phyloP scores from a whole-genome alignment of 1,139 yeast genomes.

The Yarrowia galli region DNA sequence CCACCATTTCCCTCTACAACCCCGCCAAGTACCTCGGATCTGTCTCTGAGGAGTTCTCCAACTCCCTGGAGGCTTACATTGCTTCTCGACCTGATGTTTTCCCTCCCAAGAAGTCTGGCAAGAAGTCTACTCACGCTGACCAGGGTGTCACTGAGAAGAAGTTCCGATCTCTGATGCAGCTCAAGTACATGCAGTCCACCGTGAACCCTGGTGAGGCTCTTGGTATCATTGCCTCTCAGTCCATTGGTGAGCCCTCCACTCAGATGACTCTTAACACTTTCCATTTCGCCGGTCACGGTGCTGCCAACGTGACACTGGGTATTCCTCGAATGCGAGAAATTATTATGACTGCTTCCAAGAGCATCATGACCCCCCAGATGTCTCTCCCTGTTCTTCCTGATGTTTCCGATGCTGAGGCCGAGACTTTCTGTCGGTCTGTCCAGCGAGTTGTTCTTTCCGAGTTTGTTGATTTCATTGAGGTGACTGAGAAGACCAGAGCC shows the following conservation, averaged over 20 bases:
- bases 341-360: constrained; percentile 96
- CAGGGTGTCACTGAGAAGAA: constrained; percentile 78
- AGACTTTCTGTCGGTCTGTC: constrained; percentile 89
- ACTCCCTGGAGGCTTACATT: constrained; percentile 74
- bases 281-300: constrained; percentile 99
- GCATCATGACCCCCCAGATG: constrained; percentile 98
- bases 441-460: constrained; percentile 87
- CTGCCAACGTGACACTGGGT: constrained; percentile 99
- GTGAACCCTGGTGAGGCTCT: constrained; percentile 98
- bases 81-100: constrained; percentile 58
- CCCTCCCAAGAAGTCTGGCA: constrained; percentile 57
- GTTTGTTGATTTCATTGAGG: constrained; percentile 82
- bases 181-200: constrained; percentile 95
- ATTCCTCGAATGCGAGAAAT: constrained; percentile 99
- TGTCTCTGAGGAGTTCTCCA: constrained; percentile 89
- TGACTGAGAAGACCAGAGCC: constrained; percentile 74
- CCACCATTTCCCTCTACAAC: constrained; percentile 81
- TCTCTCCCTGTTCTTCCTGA: constrained; percentile 81
- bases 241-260: constrained; percentile 99
- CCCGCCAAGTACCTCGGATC: constrained; percentile 93
- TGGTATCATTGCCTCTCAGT: constrained; percentile 97
- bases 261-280: constrained; percentile 99
- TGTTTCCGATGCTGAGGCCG: constrained; percentile 86
- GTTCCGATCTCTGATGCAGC: constrained; percentile 96
- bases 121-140: constrained; percentile 44